Evolutionary conservation across 1,284 basidiomycete species (phyloP), one percentile per base, ranked within the genome.

Genomic region (Apiotrichum gracile): DNA sequence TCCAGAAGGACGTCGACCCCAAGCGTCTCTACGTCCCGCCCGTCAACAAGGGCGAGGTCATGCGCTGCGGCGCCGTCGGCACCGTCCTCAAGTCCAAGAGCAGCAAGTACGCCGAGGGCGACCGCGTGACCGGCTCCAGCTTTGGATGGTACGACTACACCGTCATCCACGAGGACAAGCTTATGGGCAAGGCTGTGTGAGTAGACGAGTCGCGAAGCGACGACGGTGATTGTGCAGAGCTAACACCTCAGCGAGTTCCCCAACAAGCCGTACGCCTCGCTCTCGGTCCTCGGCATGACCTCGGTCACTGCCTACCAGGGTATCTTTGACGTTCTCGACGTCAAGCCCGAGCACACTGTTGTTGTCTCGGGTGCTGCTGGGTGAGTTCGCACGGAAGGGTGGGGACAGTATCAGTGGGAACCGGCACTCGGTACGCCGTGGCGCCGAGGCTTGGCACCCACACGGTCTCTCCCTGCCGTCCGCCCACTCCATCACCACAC

Each of bases 281-380:
- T 70, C 12, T 54, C 55, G 33, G 47, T 54, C 7, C 55, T 69
- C 25, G 72, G 71, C 8, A 24, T 64, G 41, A 59, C 61, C 5
- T 62, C 61, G 24, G 37, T 63, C 34, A 73, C 71, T 4, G 72
- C 70, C 40, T 70, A 64, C 45, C 58, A 55, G 49, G 76, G 73
- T 16, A 58, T 72, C 12, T 57, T 63, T 40, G 69, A 68, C 17
- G 63, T 73, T 21, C 64, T 63, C 45, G 57, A 72, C 39, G 58
- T 76, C 52, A 62, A 75, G 56, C 37, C 56, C 9, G 72, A 69
- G 17, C 64, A 75, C 29, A 65, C 60, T 0, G 64, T 78, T 24
- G 66, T 77, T 29, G 65, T 78, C n/a, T 67, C 66, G 10, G 75
- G 75, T 14, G 77, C 76, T 0, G 71, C 70, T 17, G 74, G 70